Base-by-base conservation (phyloP, 2,329 filamentous ascomycete species). In the Alternaria sp. region DNA sequence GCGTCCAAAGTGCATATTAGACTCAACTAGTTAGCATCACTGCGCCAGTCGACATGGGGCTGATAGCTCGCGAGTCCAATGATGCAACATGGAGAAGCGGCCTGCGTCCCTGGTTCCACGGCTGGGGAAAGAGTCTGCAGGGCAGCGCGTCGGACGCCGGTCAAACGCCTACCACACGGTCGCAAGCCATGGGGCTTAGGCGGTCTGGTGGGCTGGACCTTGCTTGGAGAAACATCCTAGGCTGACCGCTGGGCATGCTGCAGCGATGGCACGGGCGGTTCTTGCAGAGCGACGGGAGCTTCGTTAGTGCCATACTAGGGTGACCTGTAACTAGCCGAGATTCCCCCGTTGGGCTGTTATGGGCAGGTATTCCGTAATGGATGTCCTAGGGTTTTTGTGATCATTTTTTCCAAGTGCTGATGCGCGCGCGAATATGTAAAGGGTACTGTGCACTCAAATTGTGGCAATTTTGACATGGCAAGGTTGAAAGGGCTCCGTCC, bases 1-100 rank as follows among this genome's bases (percentile, higher is more conserved):
- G 73, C 67, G 72, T 70, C 68, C 58, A 72, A 74, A 65, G 70
- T 72, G 74, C 75, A 73, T 59, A 65, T 73, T 75, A 69, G 70
- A 66, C 55, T 66, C 54, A 52, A 63, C 74, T 77, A 75, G 74
- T 64, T 72, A 66, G 62, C 66, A 57, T 65, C 63, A 67, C 66
- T 69, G 66, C 62, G 62, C 40, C 46, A 61, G 63, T 68, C 65
- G 67, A 69, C 72, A 65, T 68, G 59, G 51, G 64, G 59, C 58
- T 62, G 65, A 63, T 55, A 59, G 40, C 28, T 45, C 6, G 44
- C 38, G 51, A 66, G 52, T 48, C 73, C 71, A 74, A 76, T 75
- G 49, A 62, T 22, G 54, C 49, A 44, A 11, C 45, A 52, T 63
- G 72, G 74, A 74, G 62, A 36, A 27, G 32, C 9, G 36, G 57